Evolutionary conservation across 1,139 yeast species (phyloP).

Genomic region (Taiozyma sp.): DNA sequence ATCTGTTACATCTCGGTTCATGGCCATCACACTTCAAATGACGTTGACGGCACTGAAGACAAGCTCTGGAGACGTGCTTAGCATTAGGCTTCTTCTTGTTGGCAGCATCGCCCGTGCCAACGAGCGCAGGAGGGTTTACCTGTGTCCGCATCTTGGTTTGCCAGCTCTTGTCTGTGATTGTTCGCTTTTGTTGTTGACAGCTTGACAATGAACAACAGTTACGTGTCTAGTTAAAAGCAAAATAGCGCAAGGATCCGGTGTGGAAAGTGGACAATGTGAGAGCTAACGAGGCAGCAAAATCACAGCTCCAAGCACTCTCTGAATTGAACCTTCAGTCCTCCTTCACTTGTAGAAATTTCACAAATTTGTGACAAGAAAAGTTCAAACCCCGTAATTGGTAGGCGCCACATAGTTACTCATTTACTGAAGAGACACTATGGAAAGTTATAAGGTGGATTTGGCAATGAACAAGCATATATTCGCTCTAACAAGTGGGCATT

Average conservation of each 20-base stretch:
- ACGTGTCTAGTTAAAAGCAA: not conserved
- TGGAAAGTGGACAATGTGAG: not conserved
- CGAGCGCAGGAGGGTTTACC: not conserved
- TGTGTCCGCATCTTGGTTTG: not conserved
- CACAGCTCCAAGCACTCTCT: not conserved
- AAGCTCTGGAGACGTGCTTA: slow-evolving; percentile 40
- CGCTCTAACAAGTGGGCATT: not conserved
- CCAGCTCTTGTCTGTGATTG: not conserved
- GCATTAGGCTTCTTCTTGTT: slow-evolving; percentile 36
- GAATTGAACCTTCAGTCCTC: not conserved
- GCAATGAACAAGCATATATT: not conserved
- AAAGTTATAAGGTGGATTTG: not conserved
- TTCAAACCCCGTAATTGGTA: slow-evolving; percentile 12
- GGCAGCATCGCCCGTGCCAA: not conserved
- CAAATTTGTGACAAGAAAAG: not conserved
- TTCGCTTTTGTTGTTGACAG: not conserved
- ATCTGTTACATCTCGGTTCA: slow-evolving; percentile 40
- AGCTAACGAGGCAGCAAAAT: not conserved
- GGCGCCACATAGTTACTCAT: not conserved
- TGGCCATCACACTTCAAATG: slow-evolving; percentile 46
- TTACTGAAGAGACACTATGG: not conserved
- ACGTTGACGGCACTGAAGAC: slow-evolving; percentile 44
- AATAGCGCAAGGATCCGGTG: not conserved
- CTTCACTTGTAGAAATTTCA: not conserved
- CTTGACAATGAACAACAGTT: not conserved